Evolutionary conservation across 176 grass and related monocot species (phyloP).

Genomic region (Musa acuminata): DNA sequence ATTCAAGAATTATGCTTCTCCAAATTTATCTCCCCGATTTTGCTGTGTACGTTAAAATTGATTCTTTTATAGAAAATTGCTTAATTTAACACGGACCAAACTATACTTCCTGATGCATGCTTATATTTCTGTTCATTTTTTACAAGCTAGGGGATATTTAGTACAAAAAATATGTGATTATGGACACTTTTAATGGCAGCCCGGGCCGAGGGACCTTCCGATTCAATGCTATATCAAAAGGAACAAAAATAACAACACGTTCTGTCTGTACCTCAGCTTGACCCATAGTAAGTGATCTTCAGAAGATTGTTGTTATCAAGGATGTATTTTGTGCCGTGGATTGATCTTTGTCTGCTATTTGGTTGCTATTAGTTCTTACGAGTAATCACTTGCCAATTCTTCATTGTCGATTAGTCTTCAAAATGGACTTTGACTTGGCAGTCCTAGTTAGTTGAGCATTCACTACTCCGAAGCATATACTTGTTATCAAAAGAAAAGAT

Average conservation of each 20-base stretch:
- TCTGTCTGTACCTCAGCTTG: slow-evolving; percentile 24
- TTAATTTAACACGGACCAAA: too few relatives aligned
- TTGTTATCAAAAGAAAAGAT: neutral
- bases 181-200: slow-evolving; percentile 5
- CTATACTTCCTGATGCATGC: too few relatives aligned
- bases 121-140: too few relatives aligned
- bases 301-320: neutral
- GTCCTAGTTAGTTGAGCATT: neutral
- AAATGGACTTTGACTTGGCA: too few relatives aligned
- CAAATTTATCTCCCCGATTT: too few relatives aligned
- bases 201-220: slow-evolving; percentile 16
- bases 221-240: slow-evolving; percentile 20
- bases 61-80: too few relatives aligned
- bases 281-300: slow-evolving; percentile 11
- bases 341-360: neutral
- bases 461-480: neutral
- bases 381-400: neutral
- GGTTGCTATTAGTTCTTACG: neutral
- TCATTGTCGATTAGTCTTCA: neutral
- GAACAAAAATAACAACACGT: slow-evolving; percentile 21
- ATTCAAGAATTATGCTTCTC: too few relatives aligned
- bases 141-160: too few relatives aligned
- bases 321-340: neutral
- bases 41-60: too few relatives aligned
- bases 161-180: neutral